Base-by-base conservation (phyloP, 2,329 filamentous ascomycete species). In the Cladobotryum protrusum region DNA sequence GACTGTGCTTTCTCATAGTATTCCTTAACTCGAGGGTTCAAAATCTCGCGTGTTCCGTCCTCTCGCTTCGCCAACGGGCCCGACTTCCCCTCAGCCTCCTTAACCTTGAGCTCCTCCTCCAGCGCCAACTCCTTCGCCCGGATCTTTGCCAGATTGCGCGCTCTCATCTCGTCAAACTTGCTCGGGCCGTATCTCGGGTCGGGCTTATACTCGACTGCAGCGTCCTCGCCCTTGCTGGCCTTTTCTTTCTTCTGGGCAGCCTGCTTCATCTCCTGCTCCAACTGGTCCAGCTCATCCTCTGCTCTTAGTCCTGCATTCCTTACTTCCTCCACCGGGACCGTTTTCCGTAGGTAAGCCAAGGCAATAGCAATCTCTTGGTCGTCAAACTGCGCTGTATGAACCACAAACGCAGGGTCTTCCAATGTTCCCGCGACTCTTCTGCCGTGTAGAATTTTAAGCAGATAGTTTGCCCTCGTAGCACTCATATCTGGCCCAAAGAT, bases 401-500 rank as follows among this genome's bases (percentile, higher is more conserved):
- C 55, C 34, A 66, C 65, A 43, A 78, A 71, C 4, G 66, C 68
- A 2, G 81, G 81, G 59, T 85, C 82, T 11, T 81, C 74, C 39
- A 85, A 68, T 3, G 81, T 83, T 33, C 82, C 82, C 7, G 82
- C 80, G 18, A 86, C 79, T 37, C 82, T 72, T 34, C 81, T 75
- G 8, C 82, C 82, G 60, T 86, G 82, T 12, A 85, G 64, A 45
- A 85, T 77, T 47, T 71, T 70, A 45, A 85, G 64, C 40, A 85
- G 63, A 41, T 65, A 67, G 60, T 84, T 84, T 17, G 75, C 82
- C 5, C 63, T 59, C 3, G 59, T 55, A 1, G 69, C 61, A 52
- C 68, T 64, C 42, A 82, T 67, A 12, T 67, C 65, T 5, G 70
- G 59, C 1, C 79, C 77, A 53, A 85, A 83, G 35, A 83, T 68